Evolutionary conservation across 169 alveolate genomes (phyloP).

Genomic region (Cystoisospora suis): DNA sequence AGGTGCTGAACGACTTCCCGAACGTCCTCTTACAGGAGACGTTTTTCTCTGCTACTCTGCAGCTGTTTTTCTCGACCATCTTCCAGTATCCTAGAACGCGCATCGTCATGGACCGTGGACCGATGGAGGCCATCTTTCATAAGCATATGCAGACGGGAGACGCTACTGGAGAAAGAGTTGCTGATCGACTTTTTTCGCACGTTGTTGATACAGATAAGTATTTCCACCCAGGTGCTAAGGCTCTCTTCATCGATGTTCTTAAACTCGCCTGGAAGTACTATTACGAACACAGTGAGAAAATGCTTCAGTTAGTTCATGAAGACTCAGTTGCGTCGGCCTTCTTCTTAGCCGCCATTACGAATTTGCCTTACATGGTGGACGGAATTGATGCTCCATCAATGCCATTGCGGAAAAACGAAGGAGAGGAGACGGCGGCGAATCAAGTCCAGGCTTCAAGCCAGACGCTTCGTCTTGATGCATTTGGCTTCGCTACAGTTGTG

Average conservation of each 20-base stretch:
- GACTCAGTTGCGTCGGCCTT: neutral
- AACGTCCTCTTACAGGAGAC: neutral
- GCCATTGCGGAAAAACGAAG: neutral
- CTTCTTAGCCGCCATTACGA: neutral
- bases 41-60: neutral
- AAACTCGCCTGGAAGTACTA: neutral
- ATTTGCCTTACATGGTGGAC: neutral
- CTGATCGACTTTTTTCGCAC: neutral
- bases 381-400: neutral
- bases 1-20: neutral
- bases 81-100: neutral
- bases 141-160: neutral
- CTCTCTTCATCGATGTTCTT: neutral
- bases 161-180: neutral
- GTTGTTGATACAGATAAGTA: neutral
- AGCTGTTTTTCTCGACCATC: neutral
- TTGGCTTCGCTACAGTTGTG: neutral
- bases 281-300: constrained; percentile 5
- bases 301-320: neutral
- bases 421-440: neutral
- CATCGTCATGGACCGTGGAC: neutral
- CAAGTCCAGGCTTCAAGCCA: neutral
- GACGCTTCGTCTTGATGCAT: neutral
- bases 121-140: neutral
- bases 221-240: neutral